These are phyloP conservation scores for Chrysoporthe austroafricana DNA, from an alignment of 2,329 filamentous ascomycete species.

Conservation along the genomic window DNA sequence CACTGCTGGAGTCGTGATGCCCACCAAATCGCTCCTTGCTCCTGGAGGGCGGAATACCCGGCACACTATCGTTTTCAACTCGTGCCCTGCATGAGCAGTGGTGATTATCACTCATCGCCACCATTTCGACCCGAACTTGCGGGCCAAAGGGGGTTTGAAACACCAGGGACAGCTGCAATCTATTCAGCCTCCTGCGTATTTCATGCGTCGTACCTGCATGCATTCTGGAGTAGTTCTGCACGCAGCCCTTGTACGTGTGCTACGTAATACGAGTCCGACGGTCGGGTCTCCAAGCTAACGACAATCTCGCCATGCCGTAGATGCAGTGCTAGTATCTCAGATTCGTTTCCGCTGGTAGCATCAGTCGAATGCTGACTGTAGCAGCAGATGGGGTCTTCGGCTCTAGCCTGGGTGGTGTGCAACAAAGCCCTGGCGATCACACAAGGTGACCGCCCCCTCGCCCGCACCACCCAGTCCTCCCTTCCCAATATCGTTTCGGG, in stretches of 20 bases:
- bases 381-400: neutral
- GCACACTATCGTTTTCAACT: neutral
- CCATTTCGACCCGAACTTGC: neutral
- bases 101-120: constrained; percentile 5
- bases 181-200: constrained; percentile 15
- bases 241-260: constrained; percentile 1
- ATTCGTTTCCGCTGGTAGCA: neutral
- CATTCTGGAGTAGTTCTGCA: neutral
- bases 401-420: neutral
- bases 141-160: constrained; percentile 8
- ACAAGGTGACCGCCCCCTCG: neutral
- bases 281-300: neutral
- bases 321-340: neutral
- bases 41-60: neutral
- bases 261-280: neutral
- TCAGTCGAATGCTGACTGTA: neutral
- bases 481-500: neutral
- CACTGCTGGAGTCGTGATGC: neutral
- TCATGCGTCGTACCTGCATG: constrained; percentile 11
- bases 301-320: neutral
- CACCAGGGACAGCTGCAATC: constrained; percentile 11
- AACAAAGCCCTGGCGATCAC: constrained; percentile 8
- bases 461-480: neutral
- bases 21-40: neutral
- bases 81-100: neutral